Evolutionary conservation across 2,329 filamentous ascomycete species (phyloP), one percentile per base, ranked within the genome.

Genomic region (Tolypocladium amazonense): DNA sequence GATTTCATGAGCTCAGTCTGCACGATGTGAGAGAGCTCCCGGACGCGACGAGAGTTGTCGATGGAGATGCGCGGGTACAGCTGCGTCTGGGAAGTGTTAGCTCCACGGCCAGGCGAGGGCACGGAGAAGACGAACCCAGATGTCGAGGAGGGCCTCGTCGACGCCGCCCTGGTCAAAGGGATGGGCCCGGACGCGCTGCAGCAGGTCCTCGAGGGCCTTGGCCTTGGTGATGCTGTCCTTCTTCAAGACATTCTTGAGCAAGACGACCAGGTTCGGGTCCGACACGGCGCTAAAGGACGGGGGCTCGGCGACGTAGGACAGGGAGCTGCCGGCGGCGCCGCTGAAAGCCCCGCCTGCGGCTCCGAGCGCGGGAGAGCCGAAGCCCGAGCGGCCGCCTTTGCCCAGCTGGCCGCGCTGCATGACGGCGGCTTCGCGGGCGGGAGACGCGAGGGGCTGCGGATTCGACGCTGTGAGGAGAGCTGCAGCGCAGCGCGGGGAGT

Each of bases 181-280:
- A 72, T 77, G 81, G 15, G 75, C 73, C 64, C 81, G 79, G 45
- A 90, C 77, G 69, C 88, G 82, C 39, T 81, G 72, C 56, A 90
- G 80, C 25, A 99, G 75, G 58, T 97, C 93, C 67, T 97, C 92
- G 35, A 99, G 77, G 0, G 90, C 93, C 72, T 93, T 96, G 9
- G 88, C 82, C 71, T 96, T 96, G 43, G 94, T 99, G 14, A 86
- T 96, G 68, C 87, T 88, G 76, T 97, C 93, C 75, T 94, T 96
- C 76, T 97, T 99, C 57, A 87, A 81, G 4, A 97, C 76, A 66
- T 95, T 96, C 74, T 97, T 96, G 76, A 97, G 90, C n/a, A 87
- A 85, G 18, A 97, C 92, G 43, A 93, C 85, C 43, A 93, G 80
- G 68, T 94, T 89, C 9, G 92, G 82, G 66, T 96, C 87, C 53